Conservation (phyloP, 176 grass and related monocot species). For the Thalia dealbata region DNA sequence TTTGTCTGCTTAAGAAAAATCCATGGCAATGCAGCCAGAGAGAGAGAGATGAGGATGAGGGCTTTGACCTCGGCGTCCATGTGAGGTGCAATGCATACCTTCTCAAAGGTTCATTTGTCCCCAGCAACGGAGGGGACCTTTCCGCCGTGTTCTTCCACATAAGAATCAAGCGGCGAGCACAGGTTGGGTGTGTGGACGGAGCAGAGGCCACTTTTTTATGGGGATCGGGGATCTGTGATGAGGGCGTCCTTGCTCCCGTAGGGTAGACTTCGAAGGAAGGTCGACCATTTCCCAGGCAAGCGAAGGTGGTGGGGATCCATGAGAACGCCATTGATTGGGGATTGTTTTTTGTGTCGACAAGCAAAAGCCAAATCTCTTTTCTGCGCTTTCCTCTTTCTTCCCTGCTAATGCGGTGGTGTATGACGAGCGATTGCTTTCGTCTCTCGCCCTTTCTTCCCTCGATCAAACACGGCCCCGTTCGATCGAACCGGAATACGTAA, state of each 20-base stretch:
- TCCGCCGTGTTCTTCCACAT: not conserved
- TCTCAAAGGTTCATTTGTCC: not conserved
- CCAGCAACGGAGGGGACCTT: not conserved
- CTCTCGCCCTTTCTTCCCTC: no score
- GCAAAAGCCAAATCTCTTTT: not conserved
- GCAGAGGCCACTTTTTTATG: slow-evolving; percentile 29
- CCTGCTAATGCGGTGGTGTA: not conserved
- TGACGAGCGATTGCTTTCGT: no score
- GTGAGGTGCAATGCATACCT: not conserved
- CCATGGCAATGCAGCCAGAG: not conserved
- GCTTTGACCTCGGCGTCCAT: not conserved
- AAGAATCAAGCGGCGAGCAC: not conserved
- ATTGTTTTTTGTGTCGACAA: not conserved
- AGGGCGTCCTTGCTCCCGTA: not conserved
- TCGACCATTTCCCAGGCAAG: slow-evolving; percentile 1
- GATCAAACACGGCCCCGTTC: no score
- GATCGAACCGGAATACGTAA: no score
- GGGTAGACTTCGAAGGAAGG: not conserved
- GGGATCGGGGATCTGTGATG: not conserved
- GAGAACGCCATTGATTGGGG: not conserved
- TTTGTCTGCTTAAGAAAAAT: not conserved
- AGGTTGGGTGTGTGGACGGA: not conserved
- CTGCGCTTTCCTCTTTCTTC: not conserved
- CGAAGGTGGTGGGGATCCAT: not conserved
- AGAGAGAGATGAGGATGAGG: not conserved